Conservation (phyloP, 1,284 basidiomycete genomes). For the Malassezia arunalokei region DNA sequence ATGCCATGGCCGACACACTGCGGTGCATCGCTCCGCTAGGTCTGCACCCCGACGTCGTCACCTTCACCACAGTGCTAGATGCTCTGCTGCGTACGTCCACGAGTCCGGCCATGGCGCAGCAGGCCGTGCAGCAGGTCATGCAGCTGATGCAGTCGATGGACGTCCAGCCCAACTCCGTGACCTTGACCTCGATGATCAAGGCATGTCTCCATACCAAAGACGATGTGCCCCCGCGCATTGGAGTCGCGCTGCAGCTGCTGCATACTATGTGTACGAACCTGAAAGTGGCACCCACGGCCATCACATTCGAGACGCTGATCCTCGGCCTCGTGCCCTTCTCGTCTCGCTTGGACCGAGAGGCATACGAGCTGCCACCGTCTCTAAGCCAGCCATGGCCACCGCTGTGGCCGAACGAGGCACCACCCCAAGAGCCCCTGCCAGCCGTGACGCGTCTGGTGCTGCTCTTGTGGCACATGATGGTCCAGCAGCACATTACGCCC, state of each 20-base stretch:
- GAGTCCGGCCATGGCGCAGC: conserved; percentile 14
- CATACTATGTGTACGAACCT: conserved; percentile 26
- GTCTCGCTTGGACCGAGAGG: conserved; percentile 10
- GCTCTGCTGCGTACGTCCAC: conserved; percentile 24
- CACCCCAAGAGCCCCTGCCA: neutral
- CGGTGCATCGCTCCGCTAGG: conserved; percentile 18
- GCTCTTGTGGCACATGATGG: conserved; percentile 25
- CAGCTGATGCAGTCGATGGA: conserved; percentile 26
- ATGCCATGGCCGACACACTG: conserved; percentile 18
- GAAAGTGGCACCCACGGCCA: conserved; percentile 21
- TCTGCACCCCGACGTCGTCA: conserved; percentile 29
- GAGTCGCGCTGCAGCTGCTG: conserved; percentile 27
- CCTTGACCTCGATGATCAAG: conserved; percentile 39
- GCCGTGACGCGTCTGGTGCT: conserved; percentile 18
- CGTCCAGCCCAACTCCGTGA: conserved; percentile 27
- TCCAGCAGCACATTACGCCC: conserved; percentile 11
- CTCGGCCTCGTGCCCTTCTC: conserved; percentile 18
- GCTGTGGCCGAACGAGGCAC: neutral
- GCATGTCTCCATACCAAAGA: conserved; percentile 17
- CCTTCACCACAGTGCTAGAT: conserved; percentile 36
- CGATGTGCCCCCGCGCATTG: conserved; percentile 15
- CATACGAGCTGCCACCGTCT: conserved; percentile 11
- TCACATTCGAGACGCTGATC: conserved; percentile 30
- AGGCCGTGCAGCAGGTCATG: conserved; percentile 20
- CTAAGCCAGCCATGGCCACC: neutral